phyloP scores from a whole-genome alignment of 345 rosid genomes.

The Combretum micranthum region DNA sequence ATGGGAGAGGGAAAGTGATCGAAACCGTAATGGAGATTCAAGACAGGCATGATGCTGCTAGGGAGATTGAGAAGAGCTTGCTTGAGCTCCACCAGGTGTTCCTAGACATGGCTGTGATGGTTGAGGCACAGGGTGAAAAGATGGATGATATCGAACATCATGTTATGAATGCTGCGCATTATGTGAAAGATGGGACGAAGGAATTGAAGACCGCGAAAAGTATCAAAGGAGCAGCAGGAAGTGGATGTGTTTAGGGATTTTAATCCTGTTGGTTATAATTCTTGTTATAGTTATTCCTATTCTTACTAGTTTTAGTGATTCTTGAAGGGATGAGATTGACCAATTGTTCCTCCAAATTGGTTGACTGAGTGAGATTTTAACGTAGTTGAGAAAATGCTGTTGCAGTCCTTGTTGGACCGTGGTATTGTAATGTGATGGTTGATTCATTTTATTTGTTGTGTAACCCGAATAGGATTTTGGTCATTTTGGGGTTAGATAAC shows the following conservation, averaged over 20 bases:
- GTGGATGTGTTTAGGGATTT: conserved; percentile 66
- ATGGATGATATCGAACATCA: conserved; percentile 77
- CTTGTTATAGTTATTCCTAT: conserved; percentile 67
- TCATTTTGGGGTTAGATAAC: neutral
- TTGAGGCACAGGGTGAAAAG: conserved; percentile 68
- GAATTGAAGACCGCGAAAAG: conserved; percentile 59
- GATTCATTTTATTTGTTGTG: too few relatives aligned
- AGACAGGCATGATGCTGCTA: conserved; percentile 78
- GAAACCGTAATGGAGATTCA: conserved; percentile 95
- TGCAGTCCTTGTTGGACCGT: too few relatives aligned
- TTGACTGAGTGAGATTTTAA: too few relatives aligned
- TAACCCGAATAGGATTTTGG: too few relatives aligned
- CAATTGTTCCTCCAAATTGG: neutral
- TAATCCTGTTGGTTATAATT: conserved; percentile 59
- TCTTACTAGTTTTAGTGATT: conserved; percentile 63
- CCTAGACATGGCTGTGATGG: conserved; percentile 80
- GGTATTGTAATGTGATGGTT: too few relatives aligned
- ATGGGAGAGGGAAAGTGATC: conserved; percentile 82
- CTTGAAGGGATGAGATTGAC: conserved; percentile 29
- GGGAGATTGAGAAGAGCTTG: conserved; percentile 90
- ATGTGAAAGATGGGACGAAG: conserved; percentile 59
- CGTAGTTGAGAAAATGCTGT: too few relatives aligned
- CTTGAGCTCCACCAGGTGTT: conserved; percentile 94
- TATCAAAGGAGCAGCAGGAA: conserved; percentile 75
- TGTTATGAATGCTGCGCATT: conserved; percentile 62